These are phyloP conservation scores for Candida stauntonica DNA, from an alignment of 805 yeast genomes.

Conservation along the genomic window DNA sequence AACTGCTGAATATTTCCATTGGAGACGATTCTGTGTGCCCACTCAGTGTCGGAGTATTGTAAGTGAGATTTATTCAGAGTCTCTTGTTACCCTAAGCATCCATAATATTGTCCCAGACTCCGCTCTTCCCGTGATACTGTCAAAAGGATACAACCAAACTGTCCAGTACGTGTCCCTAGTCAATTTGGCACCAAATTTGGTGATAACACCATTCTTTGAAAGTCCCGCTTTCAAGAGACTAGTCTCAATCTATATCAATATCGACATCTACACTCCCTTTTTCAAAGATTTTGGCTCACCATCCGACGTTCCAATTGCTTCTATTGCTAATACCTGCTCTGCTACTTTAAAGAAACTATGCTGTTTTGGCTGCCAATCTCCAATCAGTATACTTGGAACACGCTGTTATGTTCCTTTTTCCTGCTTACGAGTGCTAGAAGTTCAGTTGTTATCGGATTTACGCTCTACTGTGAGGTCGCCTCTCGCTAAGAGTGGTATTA, in stretches of 20 bases:
- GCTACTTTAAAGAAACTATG: not conserved
- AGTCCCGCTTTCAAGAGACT: constrained; percentile 1
- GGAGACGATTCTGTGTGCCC: constrained; percentile 6
- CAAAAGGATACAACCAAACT: not conserved
- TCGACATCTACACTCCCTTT: not conserved
- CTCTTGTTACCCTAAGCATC: not conserved
- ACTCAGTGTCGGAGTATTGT: not conserved
- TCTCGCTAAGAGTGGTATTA: not conserved
- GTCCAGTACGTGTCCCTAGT: constrained; percentile 2
- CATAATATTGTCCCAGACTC: constrained; percentile 5
- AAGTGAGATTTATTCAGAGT: not conserved
- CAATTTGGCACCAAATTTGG: constrained; percentile 1
- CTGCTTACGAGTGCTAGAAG: not conserved
- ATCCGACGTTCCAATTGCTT: not conserved
- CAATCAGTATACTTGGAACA: not conserved
- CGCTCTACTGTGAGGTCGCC: not conserved
- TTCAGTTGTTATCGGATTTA: not conserved
- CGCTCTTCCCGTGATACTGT: not conserved
- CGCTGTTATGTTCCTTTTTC: not conserved
- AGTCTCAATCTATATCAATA: constrained; percentile 2
- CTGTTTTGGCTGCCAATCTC: not conserved
- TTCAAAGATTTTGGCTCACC: not conserved
- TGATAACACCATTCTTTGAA: not conserved
- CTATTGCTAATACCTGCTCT: not conserved
- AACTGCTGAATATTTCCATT: not conserved